These are phyloP conservation scores for Mrakia frigida DNA, from an alignment of 768 basidiomycete species.

Conservation along the genomic window DNA sequence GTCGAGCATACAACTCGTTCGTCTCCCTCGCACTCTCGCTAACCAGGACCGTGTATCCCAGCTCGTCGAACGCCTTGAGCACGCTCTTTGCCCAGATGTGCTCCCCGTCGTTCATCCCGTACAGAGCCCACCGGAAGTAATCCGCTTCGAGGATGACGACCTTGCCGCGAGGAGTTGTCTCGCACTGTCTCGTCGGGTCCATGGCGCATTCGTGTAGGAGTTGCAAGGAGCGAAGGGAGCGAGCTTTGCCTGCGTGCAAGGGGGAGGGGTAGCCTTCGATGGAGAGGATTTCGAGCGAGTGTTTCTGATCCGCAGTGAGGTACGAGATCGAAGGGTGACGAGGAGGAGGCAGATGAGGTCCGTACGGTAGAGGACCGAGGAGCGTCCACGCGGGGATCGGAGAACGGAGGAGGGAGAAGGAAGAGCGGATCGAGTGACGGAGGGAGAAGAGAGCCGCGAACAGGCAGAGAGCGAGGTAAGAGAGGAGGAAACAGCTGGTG, in stretches of 20 bases:
- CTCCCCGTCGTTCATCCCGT: conserved; percentile 26
- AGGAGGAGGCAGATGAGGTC: conserved; percentile 23
- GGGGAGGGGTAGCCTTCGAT: neutral
- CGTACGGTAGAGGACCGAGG: conserved; percentile 24
- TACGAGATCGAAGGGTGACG: conserved; percentile 23
- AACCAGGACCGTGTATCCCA: conserved; percentile 28
- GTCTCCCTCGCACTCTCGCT: conserved; percentile 26
- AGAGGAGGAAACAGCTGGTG: neutral
- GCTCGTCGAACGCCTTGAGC: conserved; percentile 5
- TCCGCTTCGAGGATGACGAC: conserved; percentile 31
- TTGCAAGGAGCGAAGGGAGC: conserved; percentile 5
- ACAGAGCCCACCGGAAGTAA: conserved; percentile 26
- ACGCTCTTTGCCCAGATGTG: conserved; percentile 30
- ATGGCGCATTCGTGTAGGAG: conserved; percentile 13
- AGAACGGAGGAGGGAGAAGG: neutral
- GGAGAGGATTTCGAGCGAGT: conserved; percentile 10
- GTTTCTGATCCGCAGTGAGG: conserved; percentile 24
- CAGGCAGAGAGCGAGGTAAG: conserved; percentile 6
- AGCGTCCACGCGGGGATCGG: conserved; percentile 13
- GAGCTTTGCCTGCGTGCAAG: conserved; percentile 5
- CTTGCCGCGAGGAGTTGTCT: conserved; percentile 3
- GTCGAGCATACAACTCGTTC: conserved; percentile 20
- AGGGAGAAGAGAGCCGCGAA: neutral
- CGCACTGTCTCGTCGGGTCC: conserved; percentile 19
- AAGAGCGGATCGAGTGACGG: neutral